Evolutionary conservation across 805 yeast genomes (phyloP).

Genomic region (Wickerhamomyces mucosus): DNA sequence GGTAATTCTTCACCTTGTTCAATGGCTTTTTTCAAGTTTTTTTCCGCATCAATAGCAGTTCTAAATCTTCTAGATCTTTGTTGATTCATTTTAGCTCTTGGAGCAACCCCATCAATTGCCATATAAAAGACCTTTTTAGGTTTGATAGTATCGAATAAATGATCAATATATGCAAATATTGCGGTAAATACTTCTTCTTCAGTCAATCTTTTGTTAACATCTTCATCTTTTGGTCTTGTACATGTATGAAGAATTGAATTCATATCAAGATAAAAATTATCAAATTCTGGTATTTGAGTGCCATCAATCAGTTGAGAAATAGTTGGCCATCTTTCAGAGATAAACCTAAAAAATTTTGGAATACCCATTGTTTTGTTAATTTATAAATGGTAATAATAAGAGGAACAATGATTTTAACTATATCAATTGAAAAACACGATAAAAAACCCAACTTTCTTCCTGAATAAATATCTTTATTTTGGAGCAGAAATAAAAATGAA

Average conservation of each 20-base stretch:
- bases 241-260: slow-evolving; percentile 92
- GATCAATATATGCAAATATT: slow-evolving; percentile 93
- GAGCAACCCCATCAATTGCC: slow-evolving; percentile 99
- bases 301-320: slow-evolving; percentile 81
- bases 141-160: slow-evolving; percentile 75
- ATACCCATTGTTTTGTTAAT: slow-evolving; percentile 76
- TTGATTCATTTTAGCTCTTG: slow-evolving; percentile 97
- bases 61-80: slow-evolving; percentile 94
- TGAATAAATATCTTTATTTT: too few species aligned
- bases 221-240: slow-evolving; percentile 76
- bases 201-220: slow-evolving; percentile 54
- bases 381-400: too few species aligned
- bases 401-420: too few species aligned
- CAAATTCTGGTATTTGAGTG: slow-evolving; percentile 83
- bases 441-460: too few species aligned
- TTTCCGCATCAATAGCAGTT: slow-evolving; percentile 89
- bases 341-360: slow-evolving; percentile 93
- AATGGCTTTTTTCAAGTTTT: slow-evolving; percentile 62
- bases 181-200: slow-evolving; percentile 90
- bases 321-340: slow-evolving; percentile 98
- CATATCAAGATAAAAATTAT: slow-evolving; percentile 93
- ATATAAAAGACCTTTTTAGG: slow-evolving; percentile 83
- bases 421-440: too few species aligned
- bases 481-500: too few species aligned
- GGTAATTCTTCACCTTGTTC: slow-evolving; percentile 68